Conservation (phyloP, 192 early-diverging fungal species). For the Linnemannia zychae region DNA sequence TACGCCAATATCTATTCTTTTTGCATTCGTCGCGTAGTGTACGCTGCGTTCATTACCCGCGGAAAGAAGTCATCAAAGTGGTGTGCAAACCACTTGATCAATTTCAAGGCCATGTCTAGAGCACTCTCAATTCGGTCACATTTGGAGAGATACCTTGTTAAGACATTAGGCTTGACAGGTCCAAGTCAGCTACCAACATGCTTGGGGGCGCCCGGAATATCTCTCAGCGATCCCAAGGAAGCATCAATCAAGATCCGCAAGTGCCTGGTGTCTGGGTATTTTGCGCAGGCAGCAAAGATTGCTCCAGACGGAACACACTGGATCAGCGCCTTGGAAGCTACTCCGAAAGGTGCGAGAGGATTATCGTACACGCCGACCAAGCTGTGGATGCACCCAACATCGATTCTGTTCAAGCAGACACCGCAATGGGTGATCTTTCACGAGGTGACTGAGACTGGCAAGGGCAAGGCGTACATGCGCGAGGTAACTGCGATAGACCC, state of each 20-base stretch:
- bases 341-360: not conserved
- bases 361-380: constrained; percentile 11
- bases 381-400: constrained; percentile 87
- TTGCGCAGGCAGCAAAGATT: constrained; percentile 80
- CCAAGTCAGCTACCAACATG: constrained; percentile 56
- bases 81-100: constrained; percentile 88
- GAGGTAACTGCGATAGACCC: constrained; percentile 93
- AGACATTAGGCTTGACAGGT: constrained; percentile 37
- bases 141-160: constrained; percentile 78
- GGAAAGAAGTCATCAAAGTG: constrained; percentile 74
- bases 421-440: constrained; percentile 97
- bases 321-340: constrained; percentile 69
- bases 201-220: constrained; percentile 45
- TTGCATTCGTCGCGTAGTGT: constrained; percentile 66
- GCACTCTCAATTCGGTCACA: constrained; percentile 92
- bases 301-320: constrained; percentile 75
- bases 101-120: constrained; percentile 83
- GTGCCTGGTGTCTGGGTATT: constrained; percentile 81
- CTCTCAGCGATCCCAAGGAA: constrained; percentile 7
- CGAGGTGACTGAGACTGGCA: constrained; percentile 92
- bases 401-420: constrained; percentile 89
- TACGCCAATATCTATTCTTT: not conserved
- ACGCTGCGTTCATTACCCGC: constrained; percentile 73
- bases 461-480: constrained; percentile 93
- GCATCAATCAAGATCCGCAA: constrained; percentile 60